phyloP scores from a whole-genome alignment of 441 rosid genomes.

The Eugenia klotzschiana region DNA sequence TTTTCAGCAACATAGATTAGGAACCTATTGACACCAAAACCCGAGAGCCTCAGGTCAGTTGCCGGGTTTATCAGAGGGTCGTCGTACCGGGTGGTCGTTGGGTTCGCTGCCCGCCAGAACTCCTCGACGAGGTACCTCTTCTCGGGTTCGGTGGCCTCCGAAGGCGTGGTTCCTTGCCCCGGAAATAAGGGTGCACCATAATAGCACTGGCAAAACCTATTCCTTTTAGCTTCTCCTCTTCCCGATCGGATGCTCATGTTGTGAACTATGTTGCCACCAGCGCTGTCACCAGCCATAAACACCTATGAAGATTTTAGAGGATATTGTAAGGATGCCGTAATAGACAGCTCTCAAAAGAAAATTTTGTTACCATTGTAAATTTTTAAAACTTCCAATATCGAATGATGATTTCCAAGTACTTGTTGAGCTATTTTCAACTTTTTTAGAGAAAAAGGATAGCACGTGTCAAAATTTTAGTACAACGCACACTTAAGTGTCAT shows the following conservation, averaged over 20 bases:
- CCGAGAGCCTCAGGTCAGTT: neutral
- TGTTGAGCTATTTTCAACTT: neutral
- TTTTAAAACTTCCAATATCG: neutral
- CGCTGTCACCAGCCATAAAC: neutral
- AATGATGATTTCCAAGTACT: neutral
- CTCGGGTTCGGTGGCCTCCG: neutral
- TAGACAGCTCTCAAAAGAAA: neutral
- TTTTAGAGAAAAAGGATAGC: neutral
- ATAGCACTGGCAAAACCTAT: neutral
- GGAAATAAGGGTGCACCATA: neutral
- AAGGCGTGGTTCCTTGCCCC: neutral
- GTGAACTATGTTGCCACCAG: neutral
- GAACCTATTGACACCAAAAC: neutral
- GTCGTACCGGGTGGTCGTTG: neutral
- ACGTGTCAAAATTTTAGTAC: neutral
- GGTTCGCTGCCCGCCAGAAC: neutral
- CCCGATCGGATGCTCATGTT: neutral
- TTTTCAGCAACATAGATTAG: neutral
- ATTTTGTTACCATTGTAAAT: neutral
- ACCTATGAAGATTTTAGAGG: neutral
- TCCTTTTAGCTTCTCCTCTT: neutral
- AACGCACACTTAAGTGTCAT: accelerated
- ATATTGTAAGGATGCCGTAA: neutral
- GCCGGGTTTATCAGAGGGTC: neutral
- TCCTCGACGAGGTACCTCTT: neutral